Evolutionary conservation across 2,329 filamentous ascomycete species (phyloP).

Genomic region (Elsinoe perseae): DNA sequence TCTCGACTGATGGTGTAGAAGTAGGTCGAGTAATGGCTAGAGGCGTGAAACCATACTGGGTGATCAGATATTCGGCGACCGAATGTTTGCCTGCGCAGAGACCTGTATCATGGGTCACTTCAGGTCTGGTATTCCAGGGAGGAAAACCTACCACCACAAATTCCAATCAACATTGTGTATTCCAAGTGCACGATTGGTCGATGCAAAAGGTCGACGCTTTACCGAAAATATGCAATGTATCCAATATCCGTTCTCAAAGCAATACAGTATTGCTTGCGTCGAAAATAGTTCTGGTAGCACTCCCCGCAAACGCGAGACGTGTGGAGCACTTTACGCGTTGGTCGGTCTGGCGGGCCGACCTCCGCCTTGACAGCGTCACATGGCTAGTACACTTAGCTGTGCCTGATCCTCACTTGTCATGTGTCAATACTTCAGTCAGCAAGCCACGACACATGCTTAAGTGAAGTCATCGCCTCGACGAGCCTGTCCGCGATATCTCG

Average conservation of each 20-base stretch:
- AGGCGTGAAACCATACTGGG: constrained; percentile 72
- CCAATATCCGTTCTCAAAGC: not conserved
- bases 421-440: not conserved
- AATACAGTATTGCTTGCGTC: too few species aligned
- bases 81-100: constrained; percentile 91
- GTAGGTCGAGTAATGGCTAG: constrained; percentile 50
- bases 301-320: not conserved
- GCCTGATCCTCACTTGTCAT: not conserved
- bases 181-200: too few species aligned
- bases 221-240: too few species aligned
- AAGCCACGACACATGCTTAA: not conserved
- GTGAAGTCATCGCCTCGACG: too few species aligned
- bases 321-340: not conserved
- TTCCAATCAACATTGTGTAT: constrained; percentile 63
- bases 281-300: not conserved
- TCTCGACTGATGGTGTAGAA: constrained; percentile 35
- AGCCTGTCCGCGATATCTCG: not conserved
- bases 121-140: too few species aligned
- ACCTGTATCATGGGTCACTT: constrained; percentile 44
- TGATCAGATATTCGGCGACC: constrained; percentile 77
- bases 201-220: too few species aligned
- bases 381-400: not conserved
- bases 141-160: constrained; percentile 57
- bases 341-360: not conserved
- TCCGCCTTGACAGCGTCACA: not conserved